Conservation (phyloP, 139 green algal genomes). For the Edaphochlamys debaryana region DNA sequence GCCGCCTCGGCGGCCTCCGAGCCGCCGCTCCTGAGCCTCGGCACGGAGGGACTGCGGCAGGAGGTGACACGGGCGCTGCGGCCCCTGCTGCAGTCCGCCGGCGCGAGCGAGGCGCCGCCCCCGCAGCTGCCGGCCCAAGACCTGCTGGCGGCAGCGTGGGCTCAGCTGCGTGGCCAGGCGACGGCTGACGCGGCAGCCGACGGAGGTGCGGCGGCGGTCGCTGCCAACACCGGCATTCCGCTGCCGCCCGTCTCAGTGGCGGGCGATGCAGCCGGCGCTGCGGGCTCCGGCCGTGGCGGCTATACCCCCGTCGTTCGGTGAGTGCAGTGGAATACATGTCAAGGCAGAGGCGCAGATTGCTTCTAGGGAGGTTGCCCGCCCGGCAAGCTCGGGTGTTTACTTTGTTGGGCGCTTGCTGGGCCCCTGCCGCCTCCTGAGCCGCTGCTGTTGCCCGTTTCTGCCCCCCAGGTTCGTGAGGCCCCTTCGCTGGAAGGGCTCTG, state of each 20-base stretch:
- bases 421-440: not conserved
- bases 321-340: not conserved
- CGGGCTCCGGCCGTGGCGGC: not conserved
- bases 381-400: no score
- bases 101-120: not conserved
- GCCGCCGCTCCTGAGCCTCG: not conserved
- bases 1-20: not conserved
- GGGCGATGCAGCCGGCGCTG: not conserved
- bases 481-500: conserved; percentile 37
- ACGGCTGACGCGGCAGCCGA: not conserved
- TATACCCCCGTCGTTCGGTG: not conserved
- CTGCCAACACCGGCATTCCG: not conserved
- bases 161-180: not conserved
- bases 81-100: conserved; percentile 12
- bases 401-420: no score
- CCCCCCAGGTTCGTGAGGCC: conserved; percentile 8
- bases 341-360: not conserved
- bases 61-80: conserved; percentile 21
- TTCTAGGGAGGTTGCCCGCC: no score
- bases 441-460: not conserved
- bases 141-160: conserved; percentile 19
- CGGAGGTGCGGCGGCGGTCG: not conserved
- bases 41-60: not conserved
- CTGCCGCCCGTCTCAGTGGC: conserved; percentile 3
- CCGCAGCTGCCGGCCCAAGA: not conserved